Conservation (phyloP, 1,284 basidiomycete species). For the Rhizoctonia solani region DNA sequence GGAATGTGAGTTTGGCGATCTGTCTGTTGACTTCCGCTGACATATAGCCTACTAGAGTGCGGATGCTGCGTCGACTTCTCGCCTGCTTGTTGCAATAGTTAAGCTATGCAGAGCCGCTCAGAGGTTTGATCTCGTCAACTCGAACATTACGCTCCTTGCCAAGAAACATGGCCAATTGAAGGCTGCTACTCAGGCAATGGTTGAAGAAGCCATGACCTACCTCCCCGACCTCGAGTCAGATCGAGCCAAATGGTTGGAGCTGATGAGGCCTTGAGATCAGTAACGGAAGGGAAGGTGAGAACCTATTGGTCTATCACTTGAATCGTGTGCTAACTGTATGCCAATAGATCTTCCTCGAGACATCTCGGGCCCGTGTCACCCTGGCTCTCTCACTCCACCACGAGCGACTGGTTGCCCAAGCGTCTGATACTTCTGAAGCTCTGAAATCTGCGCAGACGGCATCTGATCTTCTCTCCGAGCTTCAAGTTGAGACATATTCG, state of each 20-base stretch:
- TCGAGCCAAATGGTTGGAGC: constrained; percentile 77
- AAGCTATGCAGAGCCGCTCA: constrained; percentile 74
- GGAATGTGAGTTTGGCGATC: constrained; percentile 71
- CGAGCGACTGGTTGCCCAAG: constrained; percentile 62
- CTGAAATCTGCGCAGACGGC: constrained; percentile 73
- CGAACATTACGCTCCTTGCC: constrained; percentile 72
- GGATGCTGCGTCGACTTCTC: constrained; percentile 87
- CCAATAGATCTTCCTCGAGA: constrained; percentile 91
- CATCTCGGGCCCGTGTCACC: constrained; percentile 92
- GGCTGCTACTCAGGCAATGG: constrained; percentile 85
- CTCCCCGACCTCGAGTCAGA: constrained; percentile 75
- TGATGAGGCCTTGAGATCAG: constrained; percentile 88
- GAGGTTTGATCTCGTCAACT: constrained; percentile 73
- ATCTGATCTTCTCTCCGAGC: constrained; percentile 88
- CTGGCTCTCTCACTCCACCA: constrained; percentile 82
- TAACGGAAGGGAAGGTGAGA: constrained; percentile 94
- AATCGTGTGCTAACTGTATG: background rate
- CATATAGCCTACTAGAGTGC: constrained; percentile 65
- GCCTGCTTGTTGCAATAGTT: constrained; percentile 75
- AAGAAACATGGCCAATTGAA: constrained; percentile 99
- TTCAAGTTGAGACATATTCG: constrained; percentile 98
- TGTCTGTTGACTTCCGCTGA: constrained; percentile 29
- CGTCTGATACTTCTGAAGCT: constrained; percentile 52
- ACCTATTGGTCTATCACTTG: constrained; percentile 25
- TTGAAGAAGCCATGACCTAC: constrained; percentile 83